Conservation (phyloP, 2,329 filamentous ascomycete genomes). For the Penicillium hordei region DNA sequence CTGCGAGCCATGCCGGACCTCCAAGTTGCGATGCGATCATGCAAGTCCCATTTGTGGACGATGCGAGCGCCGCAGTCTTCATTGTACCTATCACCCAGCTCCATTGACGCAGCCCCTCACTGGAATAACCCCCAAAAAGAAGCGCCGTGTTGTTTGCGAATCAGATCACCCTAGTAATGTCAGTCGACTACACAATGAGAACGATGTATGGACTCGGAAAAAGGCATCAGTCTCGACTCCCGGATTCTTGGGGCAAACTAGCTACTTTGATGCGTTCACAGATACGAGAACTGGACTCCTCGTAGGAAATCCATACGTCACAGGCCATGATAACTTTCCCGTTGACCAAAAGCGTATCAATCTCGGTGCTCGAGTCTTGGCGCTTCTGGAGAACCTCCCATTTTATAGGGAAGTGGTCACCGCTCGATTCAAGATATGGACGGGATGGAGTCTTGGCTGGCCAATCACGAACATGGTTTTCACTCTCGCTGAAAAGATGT, state of each 20-base stretch:
- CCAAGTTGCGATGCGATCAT: constrained; percentile 29
- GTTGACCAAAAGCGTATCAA: constrained; percentile 20
- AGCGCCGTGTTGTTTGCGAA: background rate
- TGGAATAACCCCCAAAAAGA: background rate
- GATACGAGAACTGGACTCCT: constrained; percentile 11
- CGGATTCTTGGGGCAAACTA: constrained; percentile 20
- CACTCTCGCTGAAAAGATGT: constrained; percentile 19
- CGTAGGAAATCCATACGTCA: background rate
- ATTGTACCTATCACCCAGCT: constrained; percentile 5
- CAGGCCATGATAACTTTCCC: background rate
- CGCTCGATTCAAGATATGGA: constrained; percentile 18
- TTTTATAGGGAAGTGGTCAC: constrained; percentile 21
- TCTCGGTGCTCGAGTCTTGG: constrained; percentile 25
- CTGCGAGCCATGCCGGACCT: constrained; percentile 27
- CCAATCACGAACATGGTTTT: constrained; percentile 22
- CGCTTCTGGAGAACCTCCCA: constrained; percentile 21
- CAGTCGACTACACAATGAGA: background rate
- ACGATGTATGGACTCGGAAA: constrained; percentile 2
- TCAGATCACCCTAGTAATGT: background rate
- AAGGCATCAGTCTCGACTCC: constrained; percentile 1
- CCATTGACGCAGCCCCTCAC: background rate
- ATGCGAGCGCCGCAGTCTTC: constrained; percentile 1
- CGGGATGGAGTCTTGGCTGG: constrained; percentile 24
- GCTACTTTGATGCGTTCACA: constrained; percentile 20
- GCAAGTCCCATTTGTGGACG: constrained; percentile 3